Evolutionary conservation across 805 yeast species (phyloP).

Genomic region (Barnettozyma vustinii): DNA sequence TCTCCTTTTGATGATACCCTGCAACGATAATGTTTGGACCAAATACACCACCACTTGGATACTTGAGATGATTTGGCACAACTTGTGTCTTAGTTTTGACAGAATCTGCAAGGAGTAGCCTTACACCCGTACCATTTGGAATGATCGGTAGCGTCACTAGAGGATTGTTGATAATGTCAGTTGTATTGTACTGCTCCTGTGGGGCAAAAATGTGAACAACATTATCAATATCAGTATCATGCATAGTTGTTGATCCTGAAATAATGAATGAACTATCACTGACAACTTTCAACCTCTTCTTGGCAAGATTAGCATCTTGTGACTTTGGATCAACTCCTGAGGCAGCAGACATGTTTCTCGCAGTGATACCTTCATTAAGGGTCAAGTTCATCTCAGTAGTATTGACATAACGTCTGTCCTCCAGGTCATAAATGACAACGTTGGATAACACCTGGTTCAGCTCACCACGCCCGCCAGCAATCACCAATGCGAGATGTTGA

Average conservation of each 20-base stretch:
- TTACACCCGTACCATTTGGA: conserved; percentile 28
- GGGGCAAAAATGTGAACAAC: conserved; percentile 19
- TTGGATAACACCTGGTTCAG: conserved; percentile 27
- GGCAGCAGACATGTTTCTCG: conserved; percentile 4
- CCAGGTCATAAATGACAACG: conserved; percentile 40
- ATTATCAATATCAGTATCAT: conserved; percentile 11
- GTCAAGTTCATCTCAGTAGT: conserved; percentile 18
- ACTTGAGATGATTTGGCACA: conserved; percentile 43
- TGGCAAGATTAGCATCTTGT: not conserved
- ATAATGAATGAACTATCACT: conserved; percentile 18
- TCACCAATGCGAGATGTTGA: conserved; percentile 43
- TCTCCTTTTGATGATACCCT: conserved; percentile 48
- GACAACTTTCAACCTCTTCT: conserved; percentile 13
- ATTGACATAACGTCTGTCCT: conserved; percentile 27
- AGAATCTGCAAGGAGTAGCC: conserved; percentile 24
- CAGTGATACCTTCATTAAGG: conserved; percentile 17
- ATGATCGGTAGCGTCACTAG: conserved; percentile 29
- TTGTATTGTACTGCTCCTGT: conserved; percentile 2
- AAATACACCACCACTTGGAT: conserved; percentile 58
- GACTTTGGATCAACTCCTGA: conserved; percentile 13
- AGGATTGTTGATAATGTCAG: conserved; percentile 21
- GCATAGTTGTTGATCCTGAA: conserved; percentile 11
- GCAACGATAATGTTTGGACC: conserved; percentile 60
- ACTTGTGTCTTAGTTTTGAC: conserved; percentile 20
- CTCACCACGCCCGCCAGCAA: conserved; percentile 49